Percentiles rank a stretch among this genome's conserved stretches.
phyloP scores from a whole-genome alignment of 2,329 filamentous ascomycete genomes.

The Diaporthe citrichinensis region DNA sequence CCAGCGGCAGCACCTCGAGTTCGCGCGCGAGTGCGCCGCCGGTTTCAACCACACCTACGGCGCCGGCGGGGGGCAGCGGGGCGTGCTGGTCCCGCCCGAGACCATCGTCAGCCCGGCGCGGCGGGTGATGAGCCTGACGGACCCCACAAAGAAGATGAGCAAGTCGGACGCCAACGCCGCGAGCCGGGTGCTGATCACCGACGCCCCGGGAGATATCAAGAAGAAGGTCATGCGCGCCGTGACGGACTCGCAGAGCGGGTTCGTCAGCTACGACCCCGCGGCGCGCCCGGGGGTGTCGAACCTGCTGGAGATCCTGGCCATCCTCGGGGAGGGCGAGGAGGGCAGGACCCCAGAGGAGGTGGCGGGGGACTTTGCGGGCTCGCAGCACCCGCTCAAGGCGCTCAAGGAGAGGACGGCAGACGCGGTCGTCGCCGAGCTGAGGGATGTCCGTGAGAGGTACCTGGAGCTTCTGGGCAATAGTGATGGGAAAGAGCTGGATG shows the following conservation, averaged over 20 bases:
- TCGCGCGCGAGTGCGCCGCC: conserved; percentile 86
- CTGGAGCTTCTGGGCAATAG: conserved; percentile 51
- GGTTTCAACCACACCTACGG: conserved; percentile 87
- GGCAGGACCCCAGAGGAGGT: conserved; percentile 57
- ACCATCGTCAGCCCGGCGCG: conserved; percentile 84
- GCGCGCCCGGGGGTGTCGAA: conserved; percentile 88
- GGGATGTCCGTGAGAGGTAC: conserved; percentile 65
- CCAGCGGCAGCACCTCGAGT: conserved; percentile 94
- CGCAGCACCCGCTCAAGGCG: conserved; percentile 51
- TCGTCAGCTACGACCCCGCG: conserved; percentile 79
- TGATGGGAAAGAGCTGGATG: conserved; percentile 67
- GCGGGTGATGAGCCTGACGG: conserved; percentile 89
- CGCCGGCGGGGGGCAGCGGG: background rate
- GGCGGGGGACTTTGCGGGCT: conserved; percentile 54
- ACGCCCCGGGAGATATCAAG: conserved; percentile 73
- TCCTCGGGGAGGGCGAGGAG: conserved; percentile 61
- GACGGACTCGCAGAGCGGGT: conserved; percentile 76
- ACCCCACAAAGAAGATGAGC: conserved; percentile 90
- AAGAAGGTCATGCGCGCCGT: conserved; percentile 80
- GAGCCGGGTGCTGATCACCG: conserved; percentile 88
- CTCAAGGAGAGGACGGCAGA: conserved; percentile 71
- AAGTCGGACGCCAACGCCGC: conserved; percentile 82
- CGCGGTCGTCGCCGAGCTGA: conserved; percentile 65
- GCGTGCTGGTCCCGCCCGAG: conserved; percentile 73
- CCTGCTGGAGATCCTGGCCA: conserved; percentile 83